phyloP scores from a whole-genome alignment of 805 yeast species.

The Hanseniaspora lindneri region DNA sequence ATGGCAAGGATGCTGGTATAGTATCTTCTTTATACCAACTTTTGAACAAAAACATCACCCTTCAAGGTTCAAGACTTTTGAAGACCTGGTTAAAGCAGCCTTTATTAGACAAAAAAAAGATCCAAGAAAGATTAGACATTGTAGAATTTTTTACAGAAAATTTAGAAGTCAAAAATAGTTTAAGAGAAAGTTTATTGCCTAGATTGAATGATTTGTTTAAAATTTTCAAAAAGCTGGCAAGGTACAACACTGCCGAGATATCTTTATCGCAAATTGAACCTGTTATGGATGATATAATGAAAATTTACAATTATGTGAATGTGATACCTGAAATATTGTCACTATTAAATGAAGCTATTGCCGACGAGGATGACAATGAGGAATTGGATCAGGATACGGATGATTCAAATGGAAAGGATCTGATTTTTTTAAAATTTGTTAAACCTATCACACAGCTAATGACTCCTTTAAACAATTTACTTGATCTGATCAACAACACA shows the following conservation, averaged over 20 bases:
- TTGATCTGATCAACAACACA: slow-evolving; percentile 84
- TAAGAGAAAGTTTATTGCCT: slow-evolving; percentile 55
- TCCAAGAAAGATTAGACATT: slow-evolving; percentile 55
- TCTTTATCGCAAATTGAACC: slow-evolving; percentile 5
- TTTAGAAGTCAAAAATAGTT: slow-evolving; percentile 47
- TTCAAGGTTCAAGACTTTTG: slow-evolving; percentile 76
- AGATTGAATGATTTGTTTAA: slow-evolving; percentile 76
- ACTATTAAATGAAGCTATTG: slow-evolving; percentile 39
- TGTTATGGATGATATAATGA: slow-evolving; percentile 69
- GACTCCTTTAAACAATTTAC: slow-evolving; percentile 49
- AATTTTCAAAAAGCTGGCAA: slow-evolving; percentile 44
- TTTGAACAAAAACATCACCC: slow-evolving; percentile 75
- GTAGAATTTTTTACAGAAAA: slow-evolving; percentile 69
- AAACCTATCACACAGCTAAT: slow-evolving; percentile 41
- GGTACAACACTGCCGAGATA: slow-evolving; percentile 23
- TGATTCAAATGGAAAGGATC: slow-evolving; percentile 23
- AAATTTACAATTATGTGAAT: slow-evolving; percentile 69
- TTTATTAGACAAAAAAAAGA: slow-evolving; percentile 49
- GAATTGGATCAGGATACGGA: slow-evolving; percentile 18
- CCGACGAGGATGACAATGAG: slow-evolving; percentile 27
- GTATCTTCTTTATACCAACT: slow-evolving; percentile 54
- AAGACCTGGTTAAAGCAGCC: slow-evolving; percentile 97
- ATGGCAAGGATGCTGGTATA: slow-evolving; percentile 36
- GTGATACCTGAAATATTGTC: slow-evolving; percentile 53
- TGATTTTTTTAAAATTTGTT: slow-evolving; percentile 46